Base-by-base conservation (phyloP, 2,329 filamentous ascomycete species). In the Lasiodiplodia gonubiensis region DNA sequence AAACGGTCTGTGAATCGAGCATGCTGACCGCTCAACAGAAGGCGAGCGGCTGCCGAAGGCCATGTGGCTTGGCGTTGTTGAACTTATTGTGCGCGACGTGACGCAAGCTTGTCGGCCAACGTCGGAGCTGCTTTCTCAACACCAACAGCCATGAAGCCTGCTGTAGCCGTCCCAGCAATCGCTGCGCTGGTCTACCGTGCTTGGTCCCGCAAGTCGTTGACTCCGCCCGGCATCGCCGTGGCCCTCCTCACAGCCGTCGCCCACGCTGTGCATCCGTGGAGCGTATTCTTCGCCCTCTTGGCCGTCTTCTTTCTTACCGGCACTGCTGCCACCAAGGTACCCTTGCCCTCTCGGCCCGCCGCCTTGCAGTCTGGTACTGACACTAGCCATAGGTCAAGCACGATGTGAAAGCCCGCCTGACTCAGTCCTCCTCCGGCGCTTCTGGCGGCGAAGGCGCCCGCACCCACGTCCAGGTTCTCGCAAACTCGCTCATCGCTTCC, bases 241-340 rank as follows among this genome's bases (percentile, higher is more conserved):
- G 94, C 94, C 3, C 83, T 85, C 5, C 73, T 90, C 52, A 97
- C 94, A 4, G 94, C 93, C 4, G 78, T 86, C 54, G 87, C 91
- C 12, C 95, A 99, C 78, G 93, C 93, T 18, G 81, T 94, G n/a
- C 94, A 98, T 79, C 94, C 94, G 3, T 97, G 93, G 90, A 92
- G 92, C 69, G 83, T 94, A n/a, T 94, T 93, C n/a, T 96, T 97
- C 80, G 86, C 86, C 33, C 85, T 97, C 12, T 85, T 98, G 2
- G 86, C 87, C 60, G 86, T 93, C 42, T 98, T 98, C 82, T 98
- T 97, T 79, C 82, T 97, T 3, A 88, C 91, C 4, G 95, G 93
- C 1, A 97, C 91, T 1, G 84, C 89, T 63, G 93, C 90, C 0
- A 97, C 94, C 0, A 94, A 94, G 82, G 92, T 93, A 78, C 30